A percentile compares a stretch with the other conserved stretches of the same genome.
Evolutionary conservation across 169 alveolate genomes (phyloP).

Genomic region (Cryptosporidium meleagridis): DNA sequence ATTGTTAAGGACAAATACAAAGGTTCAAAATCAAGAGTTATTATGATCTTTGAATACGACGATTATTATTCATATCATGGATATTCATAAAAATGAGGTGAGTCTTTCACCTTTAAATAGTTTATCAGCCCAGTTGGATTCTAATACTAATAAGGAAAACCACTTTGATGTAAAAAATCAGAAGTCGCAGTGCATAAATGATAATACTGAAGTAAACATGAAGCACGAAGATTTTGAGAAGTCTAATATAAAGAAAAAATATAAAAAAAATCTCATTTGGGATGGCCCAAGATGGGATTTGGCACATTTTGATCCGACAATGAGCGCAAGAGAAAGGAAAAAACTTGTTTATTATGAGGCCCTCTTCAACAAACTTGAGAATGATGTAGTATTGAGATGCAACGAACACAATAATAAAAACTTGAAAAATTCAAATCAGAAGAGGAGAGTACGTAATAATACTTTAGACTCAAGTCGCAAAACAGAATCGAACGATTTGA

Average conservation of each 20-base stretch:
- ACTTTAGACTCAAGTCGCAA: background rate
- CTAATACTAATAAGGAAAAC: background rate
- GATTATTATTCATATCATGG: background rate
- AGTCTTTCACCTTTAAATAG: background rate
- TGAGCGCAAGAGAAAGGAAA: conserved; percentile 70
- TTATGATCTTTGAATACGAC: background rate
- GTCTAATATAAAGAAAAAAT: conserved; percentile 40
- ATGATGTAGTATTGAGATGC: conserved; percentile 16
- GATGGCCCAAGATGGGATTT: conserved; percentile 75
- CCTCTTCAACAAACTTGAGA: conserved; percentile 59
- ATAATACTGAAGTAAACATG: background rate
- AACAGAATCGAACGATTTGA: background rate
- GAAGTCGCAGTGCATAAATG: background rate
- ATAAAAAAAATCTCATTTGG: conserved; percentile 65
- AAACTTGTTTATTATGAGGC: conserved; percentile 51
- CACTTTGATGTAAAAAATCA: background rate
- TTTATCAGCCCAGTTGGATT: background rate
- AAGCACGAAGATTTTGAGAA: background rate
- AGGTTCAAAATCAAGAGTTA: background rate
- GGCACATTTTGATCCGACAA: conserved; percentile 72
- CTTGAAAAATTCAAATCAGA: background rate
- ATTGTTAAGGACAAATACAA: background rate
- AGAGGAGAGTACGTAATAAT: conserved; percentile 24
- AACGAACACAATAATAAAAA: conserved; percentile 11
- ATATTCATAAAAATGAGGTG: conserved; percentile 15